Evolutionary conservation across 768 basidiomycete species (phyloP), one percentile per base, ranked within the genome.

Genomic region (Suillus americanus): DNA sequence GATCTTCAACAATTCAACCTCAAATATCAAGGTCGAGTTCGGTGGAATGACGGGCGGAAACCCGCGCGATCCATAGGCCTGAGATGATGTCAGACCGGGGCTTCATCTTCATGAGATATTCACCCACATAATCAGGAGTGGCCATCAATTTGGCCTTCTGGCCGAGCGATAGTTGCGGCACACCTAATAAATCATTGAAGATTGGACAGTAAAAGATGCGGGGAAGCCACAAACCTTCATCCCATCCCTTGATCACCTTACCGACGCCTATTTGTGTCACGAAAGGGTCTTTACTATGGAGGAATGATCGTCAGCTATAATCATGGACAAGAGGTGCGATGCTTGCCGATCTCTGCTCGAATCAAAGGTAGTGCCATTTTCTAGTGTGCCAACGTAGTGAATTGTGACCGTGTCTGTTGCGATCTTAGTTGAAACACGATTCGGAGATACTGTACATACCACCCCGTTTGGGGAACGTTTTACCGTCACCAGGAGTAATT

Each of bases 191-290:
- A 71, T 66, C 65, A 67, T 73, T 68, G 60, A n/a, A n/a, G n/a
- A 33, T 48, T 23, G 54, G 18, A 10, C 35, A 60, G 7, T 10
- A 30, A n/a, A 54, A 41, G 13, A 40, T 14, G 4, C 41, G 35
- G 51, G 23, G 10, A 14, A 16, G 9, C 33, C 41, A 77, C 83
- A 69, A 68, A 89, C 94, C 94, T 75, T 94, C 91, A 71, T 95
- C 94, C 94, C 93, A 95, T 37, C 94, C 92, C 72, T 82, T 89
- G 79, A 96, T 95, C 55, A 96, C 94, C 72, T 89, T 87, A 9
- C 91, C 90, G 23, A 86, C 79, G 53, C 94, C 92, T 67, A 94
- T 94, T 72, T 85, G 72, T 3, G 90, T 92, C 66, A 76, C 70
- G 74, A 95, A 94, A 1, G 91, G 85, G 0, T 4, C 3, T 0